Evolutionary conservation across 192 early-diverging fungal species (phyloP).

Genomic region (Dimargaris cristalligena): DNA sequence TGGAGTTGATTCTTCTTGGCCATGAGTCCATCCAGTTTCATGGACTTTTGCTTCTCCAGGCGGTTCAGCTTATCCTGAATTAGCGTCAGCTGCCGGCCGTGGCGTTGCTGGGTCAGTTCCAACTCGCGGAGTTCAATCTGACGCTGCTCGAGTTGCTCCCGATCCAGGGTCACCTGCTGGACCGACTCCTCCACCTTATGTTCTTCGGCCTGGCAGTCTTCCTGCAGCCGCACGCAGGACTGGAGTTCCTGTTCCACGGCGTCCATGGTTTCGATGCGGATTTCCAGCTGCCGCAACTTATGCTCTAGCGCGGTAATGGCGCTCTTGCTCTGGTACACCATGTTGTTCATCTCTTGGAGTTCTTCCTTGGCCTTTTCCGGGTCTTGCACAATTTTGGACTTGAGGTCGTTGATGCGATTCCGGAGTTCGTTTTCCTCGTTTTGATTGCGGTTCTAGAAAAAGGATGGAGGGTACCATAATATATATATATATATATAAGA

Average conservation of each 20-base stretch:
- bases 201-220: conserved; percentile 40
- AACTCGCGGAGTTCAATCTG: conserved; percentile 7
- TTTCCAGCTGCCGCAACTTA: conserved; percentile 32
- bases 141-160: conserved; percentile 23
- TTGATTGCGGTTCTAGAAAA: no score
- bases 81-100: conserved; percentile 22
- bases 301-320: conserved; percentile 29
- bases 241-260: conserved; percentile 35
- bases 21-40: conserved; percentile 20
- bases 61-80: conserved; percentile 30
- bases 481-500: no score
- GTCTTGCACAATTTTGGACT: conserved; percentile 49
- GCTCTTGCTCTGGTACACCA: conserved; percentile 24
- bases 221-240: conserved; percentile 37
- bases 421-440: conserved; percentile 31
- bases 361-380: conserved; percentile 57
- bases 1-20: conserved; percentile 20
- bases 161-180: conserved; percentile 15
- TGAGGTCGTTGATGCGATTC: conserved; percentile 30
- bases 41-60: conserved; percentile 24
- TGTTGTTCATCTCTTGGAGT: conserved; percentile 38
- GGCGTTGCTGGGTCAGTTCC: conserved; percentile 19
- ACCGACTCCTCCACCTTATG: conserved; percentile 28
- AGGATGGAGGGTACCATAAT: no score
- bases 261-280: conserved; percentile 36